Evolutionary conservation across 495 filamentous ascomycete species (phyloP), one percentile per base, ranked within the genome.

Genomic region (Podospora appendiculata): DNA sequence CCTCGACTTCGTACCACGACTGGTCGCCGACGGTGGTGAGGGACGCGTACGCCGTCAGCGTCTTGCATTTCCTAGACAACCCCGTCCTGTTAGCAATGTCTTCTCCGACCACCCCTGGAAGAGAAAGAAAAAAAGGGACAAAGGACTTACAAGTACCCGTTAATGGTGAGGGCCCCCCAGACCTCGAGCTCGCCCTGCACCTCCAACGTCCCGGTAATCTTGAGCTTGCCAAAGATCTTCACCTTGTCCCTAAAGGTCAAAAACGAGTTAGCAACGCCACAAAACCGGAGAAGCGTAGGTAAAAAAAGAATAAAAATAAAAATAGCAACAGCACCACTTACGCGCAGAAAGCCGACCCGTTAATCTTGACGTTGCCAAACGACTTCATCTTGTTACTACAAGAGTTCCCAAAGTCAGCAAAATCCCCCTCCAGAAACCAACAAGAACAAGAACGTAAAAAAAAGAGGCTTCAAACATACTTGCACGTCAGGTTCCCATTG

Each of bases 221-320:
- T 71, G 9, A 71, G 60, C 56, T 70, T 69, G 17, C 69, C 69
- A 61, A 66, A 71, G 32, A 67, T 68, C 53, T 69, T 71, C 51
- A 70, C 67, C 54, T 69, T 69, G 55, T 69, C 64, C 36, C 60
- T 66, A 41, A 25, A 33, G 41, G 25, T n/a, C 25, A 25, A 25
- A 25, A 25, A 25, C 25, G 5, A 25, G 25, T 25, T 25, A 25
- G 25, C 25, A 25, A 25, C 25, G 25, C 25, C 25, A 25, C 25
- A 25, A 25, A 25, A 45, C 32, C 13, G 38, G 32, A 11, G 18
- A 33, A 14, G 3, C 4, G 4, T 8, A n/a, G n/a, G 41, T 16
- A 17, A n/a, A n/a, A 12, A 10, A 17, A 7, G n/a, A 25, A 38
- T 10, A 38, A 13, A 38, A 38, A 8, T 3, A 13, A 38, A 38